phyloP scores from a whole-genome alignment of 495 filamentous ascomycete species.

The Aspergillus cavernicola region DNA sequence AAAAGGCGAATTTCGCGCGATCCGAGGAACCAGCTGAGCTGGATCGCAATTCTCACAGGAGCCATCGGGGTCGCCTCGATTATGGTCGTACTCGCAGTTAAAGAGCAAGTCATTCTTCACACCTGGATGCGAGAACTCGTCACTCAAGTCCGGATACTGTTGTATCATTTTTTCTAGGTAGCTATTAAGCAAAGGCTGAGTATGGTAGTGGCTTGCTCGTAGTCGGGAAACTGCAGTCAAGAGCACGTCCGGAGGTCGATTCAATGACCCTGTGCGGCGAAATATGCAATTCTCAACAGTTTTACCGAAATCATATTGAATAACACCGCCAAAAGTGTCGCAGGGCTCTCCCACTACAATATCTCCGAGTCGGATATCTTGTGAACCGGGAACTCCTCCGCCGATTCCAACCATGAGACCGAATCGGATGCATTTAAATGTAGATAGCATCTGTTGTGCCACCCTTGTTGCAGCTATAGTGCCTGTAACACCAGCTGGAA shows the following conservation, averaged over 20 bases:
- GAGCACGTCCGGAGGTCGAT: slow-evolving; percentile 19
- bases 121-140: slow-evolving; percentile 16
- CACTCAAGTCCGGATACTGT: slow-evolving; percentile 9
- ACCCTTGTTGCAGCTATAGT: slow-evolving; percentile 27
- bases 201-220: slow-evolving; percentile 5
- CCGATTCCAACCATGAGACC: slow-evolving; percentile 42
- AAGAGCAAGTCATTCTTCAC: slow-evolving; percentile 20
- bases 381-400: slow-evolving; percentile 26
- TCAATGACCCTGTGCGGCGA: slow-evolving; percentile 21
- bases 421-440: slow-evolving; percentile 31
- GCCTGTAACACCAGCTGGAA: slow-evolving; percentile 33
- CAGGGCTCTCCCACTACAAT: slow-evolving; percentile 22
- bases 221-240: slow-evolving; percentile 5
- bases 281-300: slow-evolving; percentile 9
- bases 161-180: slow-evolving; percentile 15
- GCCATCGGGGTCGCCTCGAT: neutral
- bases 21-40: slow-evolving; percentile 4
- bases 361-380: slow-evolving; percentile 31
- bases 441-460: slow-evolving; percentile 27
- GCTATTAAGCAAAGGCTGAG: neutral
- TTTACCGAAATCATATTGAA: slow-evolving; percentile 24
- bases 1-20: slow-evolving; percentile 6
- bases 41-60: slow-evolving; percentile 18
- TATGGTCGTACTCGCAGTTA: slow-evolving; percentile 18
- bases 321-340: slow-evolving; percentile 7